Percentiles rank a stretch among this genome's conserved stretches.
These are phyloP conservation scores for Verticillium nonalfalfae DNA, from an alignment of 2,329 filamentous ascomycete genomes.

Conservation along the genomic window DNA sequence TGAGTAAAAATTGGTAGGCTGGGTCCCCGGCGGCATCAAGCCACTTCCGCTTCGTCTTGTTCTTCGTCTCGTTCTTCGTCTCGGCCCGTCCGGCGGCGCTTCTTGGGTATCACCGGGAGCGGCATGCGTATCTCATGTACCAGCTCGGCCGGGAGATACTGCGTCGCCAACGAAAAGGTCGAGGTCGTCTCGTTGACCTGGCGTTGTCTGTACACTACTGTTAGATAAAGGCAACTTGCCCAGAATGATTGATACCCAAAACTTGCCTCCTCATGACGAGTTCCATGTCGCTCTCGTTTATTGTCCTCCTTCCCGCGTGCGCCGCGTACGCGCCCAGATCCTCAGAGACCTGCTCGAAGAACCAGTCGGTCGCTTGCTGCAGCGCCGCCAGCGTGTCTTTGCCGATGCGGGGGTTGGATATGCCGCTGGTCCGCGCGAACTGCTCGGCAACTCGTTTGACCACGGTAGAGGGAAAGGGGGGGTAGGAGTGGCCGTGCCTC, in stretches of 20 bases:
- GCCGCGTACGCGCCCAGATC: slow-evolving; percentile 74
- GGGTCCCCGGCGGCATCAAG: slow-evolving; percentile 21
- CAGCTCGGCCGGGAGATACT: slow-evolving; percentile 73
- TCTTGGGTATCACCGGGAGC: slow-evolving; percentile 44
- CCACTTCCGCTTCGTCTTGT: slow-evolving; percentile 35
- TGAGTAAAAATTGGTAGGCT: slow-evolving; percentile 66
- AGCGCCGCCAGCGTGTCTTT: slow-evolving; percentile 70
- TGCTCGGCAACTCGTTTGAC: slow-evolving; percentile 69
- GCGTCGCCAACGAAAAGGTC: slow-evolving; percentile 78
- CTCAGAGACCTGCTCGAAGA: slow-evolving; percentile 80
- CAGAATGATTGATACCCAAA: slow-evolving; percentile 10
- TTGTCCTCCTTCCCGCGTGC: slow-evolving; percentile 76
- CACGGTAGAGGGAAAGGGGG: slow-evolving; percentile 64
- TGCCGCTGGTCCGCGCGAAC: slow-evolving; percentile 61
- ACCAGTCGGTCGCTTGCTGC: slow-evolving; percentile 80
- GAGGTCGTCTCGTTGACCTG: slow-evolving; percentile 67
- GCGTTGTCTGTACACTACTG: slow-evolving; percentile 58
- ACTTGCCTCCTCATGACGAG: slow-evolving; percentile 77
- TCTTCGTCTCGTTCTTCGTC: slow-evolving; percentile 18
- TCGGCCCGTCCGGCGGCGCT: slow-evolving; percentile 23
- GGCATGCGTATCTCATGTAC: slow-evolving; percentile 76
- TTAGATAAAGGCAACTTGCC: slow-evolving; percentile 18
- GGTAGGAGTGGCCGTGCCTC: slow-evolving; percentile 67
- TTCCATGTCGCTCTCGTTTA: slow-evolving; percentile 79
- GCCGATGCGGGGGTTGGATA: slow-evolving; percentile 61